Evolutionary conservation across 441 rosid species (phyloP), one percentile per base, ranked within the genome.

Genomic region (Populus hybrid): DNA sequence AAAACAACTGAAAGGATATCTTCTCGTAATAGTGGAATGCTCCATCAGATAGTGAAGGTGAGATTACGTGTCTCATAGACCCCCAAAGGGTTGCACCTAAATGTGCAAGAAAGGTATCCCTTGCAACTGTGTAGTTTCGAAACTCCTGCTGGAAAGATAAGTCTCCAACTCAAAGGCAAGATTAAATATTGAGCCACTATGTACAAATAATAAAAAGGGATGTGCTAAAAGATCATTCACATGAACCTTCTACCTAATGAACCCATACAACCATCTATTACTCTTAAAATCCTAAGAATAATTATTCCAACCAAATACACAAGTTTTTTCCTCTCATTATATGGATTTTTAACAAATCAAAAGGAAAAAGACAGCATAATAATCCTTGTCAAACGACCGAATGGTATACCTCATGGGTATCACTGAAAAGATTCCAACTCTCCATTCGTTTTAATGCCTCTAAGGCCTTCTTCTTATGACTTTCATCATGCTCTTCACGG

Each of bases 21-120:
- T 90, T 93, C 85, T 94, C 99, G 81, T 97, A 97, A 84, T 90
- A 89, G 82, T 94, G 99, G 85, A 93, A 94, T 84, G 98, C 95
- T 78, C 98, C 99, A 82, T 94, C 99, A 82, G 97, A 93, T 83
- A 94, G 85, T 71, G 99, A 97, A 66, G 99, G 99, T 70, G 99
- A 91, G 82, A 93, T 77, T 76, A 97, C 81, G 74, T 97, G 99
- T 84, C 95, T 91, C 95, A 97, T 86, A 36, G 98, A 91, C 59
- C 98, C 99, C 99, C 98, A 92, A 42, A 97, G 88, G 38, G 93
- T 90, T 42, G 99, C 92, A 80, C 99, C 99, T 82, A 97, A 85
- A 85, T 97, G 99, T 65, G 99, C 91, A 75, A 97, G 98, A 87
- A 97, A 93, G 65, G 94, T 85, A 90, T 97, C 99, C 35, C 97